Base-by-base conservation (phyloP, 106 monocot genomes). In the Chionographis japonica region DNA sequence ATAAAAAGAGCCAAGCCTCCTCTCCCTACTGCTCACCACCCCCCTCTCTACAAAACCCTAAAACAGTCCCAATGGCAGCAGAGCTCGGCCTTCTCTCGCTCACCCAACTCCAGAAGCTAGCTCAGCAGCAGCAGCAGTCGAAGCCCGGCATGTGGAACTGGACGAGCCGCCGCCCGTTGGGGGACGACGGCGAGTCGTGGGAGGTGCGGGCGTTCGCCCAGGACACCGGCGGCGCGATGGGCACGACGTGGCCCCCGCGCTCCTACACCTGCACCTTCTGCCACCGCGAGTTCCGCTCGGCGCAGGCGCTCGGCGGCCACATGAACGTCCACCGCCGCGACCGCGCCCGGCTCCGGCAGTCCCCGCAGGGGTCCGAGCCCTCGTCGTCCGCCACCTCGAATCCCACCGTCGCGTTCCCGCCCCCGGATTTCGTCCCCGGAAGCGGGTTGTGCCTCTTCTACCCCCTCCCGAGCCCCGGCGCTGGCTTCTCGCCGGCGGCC, bases 191-290 rank as follows among this genome's bases (percentile, higher is more conserved):
- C 16, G 65, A 65, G 56, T 56, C 58, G 4, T 65, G 65, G 65
- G 74, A 74, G 18, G 74, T 51, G 43, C 54, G n/a, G 13, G 49
- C 70, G 2, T 50, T 6, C 46, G 27, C 27, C 2, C 61, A 61
- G 39, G 61, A 61, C 13, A 39, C 61, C 2, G 39, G 39, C 14
- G 40, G 61, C 58, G 16, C 16, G 7, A 10, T 58, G 20, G 18
- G 27, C 27, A 27, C 58, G 20, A 58, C 58, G 20, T 58, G 58
- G 58, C 58, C 58, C 10, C 58, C 58, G 20, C 16, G 58, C 16
- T 79, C 67, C 6, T 79, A 79, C 52, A 61, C 79, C 12, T 79
- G 79, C 55, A 68, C 57, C 73, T 79, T 79, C 56, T 79, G 79
- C 37, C 40, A 62, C 56, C 67, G 79, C 18, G 79, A 79, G 58